These are phyloP conservation scores for Colletotrichum sp. DNA, from an alignment of 2,329 filamentous ascomycete genomes.

Conservation along the genomic window DNA sequence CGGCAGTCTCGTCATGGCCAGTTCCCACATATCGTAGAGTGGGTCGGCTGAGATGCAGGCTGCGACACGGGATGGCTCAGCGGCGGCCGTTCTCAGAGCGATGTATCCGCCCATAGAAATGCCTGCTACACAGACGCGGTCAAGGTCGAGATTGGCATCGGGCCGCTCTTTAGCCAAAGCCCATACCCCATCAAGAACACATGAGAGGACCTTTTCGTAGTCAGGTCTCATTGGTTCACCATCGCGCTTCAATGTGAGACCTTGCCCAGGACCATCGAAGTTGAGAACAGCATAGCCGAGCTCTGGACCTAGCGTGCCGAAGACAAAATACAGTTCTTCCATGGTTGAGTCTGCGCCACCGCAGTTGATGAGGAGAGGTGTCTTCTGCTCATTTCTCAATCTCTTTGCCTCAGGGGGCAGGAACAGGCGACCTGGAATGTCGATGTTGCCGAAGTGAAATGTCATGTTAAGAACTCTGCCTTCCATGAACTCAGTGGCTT, in stretches of 20 bases:
- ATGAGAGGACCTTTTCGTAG: slow-evolving; percentile 37
- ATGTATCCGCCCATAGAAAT: slow-evolving; percentile 48
- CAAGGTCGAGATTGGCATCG: slow-evolving; percentile 38
- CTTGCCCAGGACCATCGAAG: slow-evolving; percentile 53
- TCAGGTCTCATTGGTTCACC: slow-evolving; percentile 37
- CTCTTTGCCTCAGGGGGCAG: slow-evolving; percentile 31
- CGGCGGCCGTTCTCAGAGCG: slow-evolving; percentile 24
- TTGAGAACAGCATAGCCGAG: slow-evolving; percentile 48
- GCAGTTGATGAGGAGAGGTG: slow-evolving; percentile 38
- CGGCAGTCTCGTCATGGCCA: neutral
- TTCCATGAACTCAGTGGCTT: slow-evolving; percentile 18
- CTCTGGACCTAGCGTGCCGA: slow-evolving; percentile 25
- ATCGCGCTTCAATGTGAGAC: slow-evolving; percentile 35
- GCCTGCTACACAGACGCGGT: slow-evolving; percentile 41
- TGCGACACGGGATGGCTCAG: slow-evolving; percentile 43
- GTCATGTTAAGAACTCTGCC: slow-evolving; percentile 29
- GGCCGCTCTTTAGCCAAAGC: slow-evolving; percentile 18
- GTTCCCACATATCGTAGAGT: slow-evolving; percentile 38
- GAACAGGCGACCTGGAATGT: slow-evolving; percentile 41
- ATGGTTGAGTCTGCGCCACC: slow-evolving; percentile 40
- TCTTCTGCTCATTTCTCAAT: slow-evolving; percentile 25
- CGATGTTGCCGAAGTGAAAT: slow-evolving; percentile 36
- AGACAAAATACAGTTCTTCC: slow-evolving; percentile 46
- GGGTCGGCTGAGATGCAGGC: slow-evolving; percentile 45
- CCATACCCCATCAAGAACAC: slow-evolving; percentile 36